Evolutionary conservation across 352 stramenopile genomes (phyloP), one percentile per base, ranked within the genome.

Genomic region (Phytophthora parvispora): DNA sequence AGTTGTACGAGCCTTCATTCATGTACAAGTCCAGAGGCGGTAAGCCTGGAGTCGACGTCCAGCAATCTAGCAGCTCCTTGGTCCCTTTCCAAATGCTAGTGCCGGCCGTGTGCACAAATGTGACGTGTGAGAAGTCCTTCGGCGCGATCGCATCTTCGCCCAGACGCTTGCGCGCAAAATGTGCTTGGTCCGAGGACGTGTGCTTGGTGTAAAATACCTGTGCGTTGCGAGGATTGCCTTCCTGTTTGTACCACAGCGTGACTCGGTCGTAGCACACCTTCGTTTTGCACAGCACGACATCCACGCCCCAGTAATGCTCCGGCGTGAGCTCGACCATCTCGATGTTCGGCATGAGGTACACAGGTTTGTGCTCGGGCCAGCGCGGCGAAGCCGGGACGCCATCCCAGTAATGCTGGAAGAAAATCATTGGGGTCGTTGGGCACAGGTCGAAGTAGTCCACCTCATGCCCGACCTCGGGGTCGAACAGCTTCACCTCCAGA

Each of bases 231-330:
- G 42, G 42, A 6, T 49, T 49, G 42, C 42, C 42, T 28, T 49
- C n/a, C 20, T 49, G 12, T 6, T 49, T 16, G 42, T 27, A 49
- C 42, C 42, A 49, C 3, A 18, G 42, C 42, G 42, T 49, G n/a
- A 49, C 42, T 25, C 42, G 42, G 8, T 49, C 42, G 42, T 49
- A 49, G 42, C 42, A 49, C n/a, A 49, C 42, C n/a, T 49, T 49
- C 12, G n/a, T 49, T 16, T 49, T 49, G 20, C 42, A 49, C n/a
- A 49, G 42, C 42, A 49, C 42, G 42, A 49, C 20, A 6, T 49
- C 42, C 42, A 49, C 42, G 2, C 42, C 27, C 42, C 42, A 49
- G 42, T 49, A 28, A 15, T 49, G 42, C 20, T 49, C 42, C 9
- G 42, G 42, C 3, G 42, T 49, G 8, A 49, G 42, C 42, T 49